phyloP scores from a whole-genome alignment of 2,329 filamentous ascomycete genomes.

The Claviceps sorghi region DNA sequence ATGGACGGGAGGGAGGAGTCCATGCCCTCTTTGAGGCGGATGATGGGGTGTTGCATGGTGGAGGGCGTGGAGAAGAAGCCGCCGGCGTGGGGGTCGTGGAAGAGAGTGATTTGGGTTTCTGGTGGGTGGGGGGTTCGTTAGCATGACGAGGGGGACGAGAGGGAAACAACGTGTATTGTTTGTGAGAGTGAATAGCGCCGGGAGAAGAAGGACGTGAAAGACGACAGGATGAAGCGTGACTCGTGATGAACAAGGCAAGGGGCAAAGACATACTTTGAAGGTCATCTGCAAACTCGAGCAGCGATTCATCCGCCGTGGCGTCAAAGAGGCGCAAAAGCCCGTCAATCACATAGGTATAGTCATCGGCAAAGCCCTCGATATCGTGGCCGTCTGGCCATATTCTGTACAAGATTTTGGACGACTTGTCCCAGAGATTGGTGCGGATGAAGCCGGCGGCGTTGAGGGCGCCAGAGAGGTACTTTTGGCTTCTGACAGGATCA shows the following conservation, averaged over 20 bases:
- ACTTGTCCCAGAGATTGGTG: constrained; percentile 54
- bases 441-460: constrained; percentile 60
- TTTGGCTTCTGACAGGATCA: constrained; percentile 39
- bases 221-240: too few species aligned
- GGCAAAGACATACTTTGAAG: constrained; percentile 49
- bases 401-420: constrained; percentile 50
- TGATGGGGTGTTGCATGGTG: constrained; percentile 52
- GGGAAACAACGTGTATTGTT: neutral
- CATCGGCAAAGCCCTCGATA: constrained; percentile 69
- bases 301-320: constrained; percentile 59
- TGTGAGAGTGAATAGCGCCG: too few species aligned
- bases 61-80: constrained; percentile 62
- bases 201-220: too few species aligned
- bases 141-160: neutral
- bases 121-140: constrained; percentile 6
- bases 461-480: constrained; percentile 51
- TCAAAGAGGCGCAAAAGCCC: constrained; percentile 77
- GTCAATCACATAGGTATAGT: constrained; percentile 80
- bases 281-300: constrained; percentile 66
- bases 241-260: neutral
- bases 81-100: constrained; percentile 53
- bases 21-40: constrained; percentile 89
- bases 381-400: constrained; percentile 57
- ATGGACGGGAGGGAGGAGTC: constrained; percentile 82
- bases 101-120: constrained; percentile 60